Evolutionary conservation across 176 grass and related monocot species (phyloP), one percentile per base, ranked within the genome.

Genomic region (Paspalum vaginatum): DNA sequence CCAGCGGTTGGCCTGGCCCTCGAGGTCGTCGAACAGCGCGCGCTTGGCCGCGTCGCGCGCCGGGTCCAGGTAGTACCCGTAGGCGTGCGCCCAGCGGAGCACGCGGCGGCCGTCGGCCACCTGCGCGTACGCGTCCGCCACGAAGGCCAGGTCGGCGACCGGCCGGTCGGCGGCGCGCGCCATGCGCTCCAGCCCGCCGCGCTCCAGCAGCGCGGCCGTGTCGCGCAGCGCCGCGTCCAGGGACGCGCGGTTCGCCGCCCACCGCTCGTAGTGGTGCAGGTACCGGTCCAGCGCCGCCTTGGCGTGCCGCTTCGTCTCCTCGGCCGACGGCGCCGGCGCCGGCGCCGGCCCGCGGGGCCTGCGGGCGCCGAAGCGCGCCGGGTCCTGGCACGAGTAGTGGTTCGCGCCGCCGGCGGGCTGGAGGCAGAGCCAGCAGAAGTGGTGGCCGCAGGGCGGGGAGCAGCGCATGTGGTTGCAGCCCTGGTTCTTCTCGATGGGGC

Each of bases 251-350:
- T 87, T 87, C 18, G 85, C 40, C 21, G n/a, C 78, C 85, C 78
- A 87, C 4, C 78, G 70, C 43, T 87, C 72, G 80, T 87, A 87
- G 53, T 81, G 75, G 74, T 87, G 12, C 65, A 68, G 18, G 40
- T 68, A 68, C 40, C 65, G 5, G 10, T 68, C 20, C 40, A 68
- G 41, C 65, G 39, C 2, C 63, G 39, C 63, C 39, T 16, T 18
- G 4, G 63, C 63, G 8, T 40, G 37, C 16, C 32, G 62, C 62
- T 8, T 40, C 61, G 8, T 8, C 37, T 65, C 16, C 37, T 65
- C 16, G 5, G 26, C 8, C 11, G 5, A 11, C 59, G 8, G 8
- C 18, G 54, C 10, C 54, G 20, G 8, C 18, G 54, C 0, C 53
- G 7, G 8, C 7, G 8, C 20, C 53, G 53, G 7, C 1, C 53